These are phyloP conservation scores for Knufia fluminis DNA, from an alignment of 2,329 filamentous ascomycete genomes.

Conservation along the genomic window DNA sequence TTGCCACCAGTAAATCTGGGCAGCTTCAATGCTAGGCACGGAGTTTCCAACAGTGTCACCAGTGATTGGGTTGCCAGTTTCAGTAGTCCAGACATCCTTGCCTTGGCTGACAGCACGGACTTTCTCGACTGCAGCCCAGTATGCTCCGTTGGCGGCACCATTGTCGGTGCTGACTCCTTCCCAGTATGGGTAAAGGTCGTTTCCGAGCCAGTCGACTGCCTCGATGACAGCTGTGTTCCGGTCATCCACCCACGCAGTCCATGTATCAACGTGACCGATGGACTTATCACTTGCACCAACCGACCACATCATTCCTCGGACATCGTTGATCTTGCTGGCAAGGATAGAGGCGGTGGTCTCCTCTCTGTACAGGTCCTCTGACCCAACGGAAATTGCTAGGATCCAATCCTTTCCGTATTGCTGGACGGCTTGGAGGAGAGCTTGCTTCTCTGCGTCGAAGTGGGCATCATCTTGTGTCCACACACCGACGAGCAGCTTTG, in stretches of 20 bases:
- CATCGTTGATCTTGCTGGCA: slow-evolving; percentile 41
- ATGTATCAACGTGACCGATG: slow-evolving; percentile 61
- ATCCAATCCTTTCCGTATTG: slow-evolving; percentile 50
- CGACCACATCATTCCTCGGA: slow-evolving; percentile 44
- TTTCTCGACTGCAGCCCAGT: slow-evolving; percentile 35
- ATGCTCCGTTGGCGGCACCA: slow-evolving; percentile 39
- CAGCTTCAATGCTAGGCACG: slow-evolving; percentile 56
- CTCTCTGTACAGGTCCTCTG: slow-evolving; percentile 57
- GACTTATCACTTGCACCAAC: slow-evolving; percentile 38
- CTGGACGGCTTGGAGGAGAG: slow-evolving; percentile 48
- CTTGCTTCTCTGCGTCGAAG: slow-evolving; percentile 52
- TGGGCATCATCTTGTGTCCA: slow-evolving; percentile 45
- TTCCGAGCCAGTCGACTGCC: slow-evolving; percentile 55
- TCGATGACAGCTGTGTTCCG: slow-evolving; percentile 53
- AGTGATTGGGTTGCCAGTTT: slow-evolving; percentile 77
- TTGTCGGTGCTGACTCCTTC: slow-evolving; percentile 51
- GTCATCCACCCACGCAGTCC: slow-evolving; percentile 52
- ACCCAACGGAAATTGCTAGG: slow-evolving; percentile 56
- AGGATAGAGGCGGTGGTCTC: slow-evolving; percentile 35
- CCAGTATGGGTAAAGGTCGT: slow-evolving; percentile 60
- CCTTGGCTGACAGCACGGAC: slow-evolving; percentile 40
- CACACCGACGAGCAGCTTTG: slow-evolving; percentile 54
- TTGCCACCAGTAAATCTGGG: slow-evolving; percentile 69
- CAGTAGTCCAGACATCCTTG: slow-evolving; percentile 76
- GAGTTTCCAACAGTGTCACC: slow-evolving; percentile 55